Evolutionary conservation across 768 basidiomycete genomes (phyloP).

Genomic region (Saitozyma sp.): DNA sequence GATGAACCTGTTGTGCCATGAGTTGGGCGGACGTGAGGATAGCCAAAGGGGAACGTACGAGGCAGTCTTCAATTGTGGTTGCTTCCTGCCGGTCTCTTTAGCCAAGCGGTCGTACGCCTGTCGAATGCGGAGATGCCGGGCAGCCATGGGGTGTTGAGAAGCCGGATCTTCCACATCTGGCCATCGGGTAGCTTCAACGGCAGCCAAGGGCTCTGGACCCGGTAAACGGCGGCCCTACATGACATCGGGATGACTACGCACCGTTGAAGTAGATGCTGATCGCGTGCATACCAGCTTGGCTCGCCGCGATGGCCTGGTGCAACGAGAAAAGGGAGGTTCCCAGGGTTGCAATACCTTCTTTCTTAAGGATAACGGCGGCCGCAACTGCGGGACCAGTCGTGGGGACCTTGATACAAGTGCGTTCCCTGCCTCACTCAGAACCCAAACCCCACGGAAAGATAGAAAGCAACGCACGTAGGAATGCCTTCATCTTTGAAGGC

Average conservation of each 20-base stretch:
- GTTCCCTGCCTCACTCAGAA: conserved; percentile 31
- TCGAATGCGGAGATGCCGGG: conserved; percentile 27
- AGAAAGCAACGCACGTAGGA: conserved; percentile 36
- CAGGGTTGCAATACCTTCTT: conserved; percentile 59
- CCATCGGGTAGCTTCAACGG: conserved; percentile 20
- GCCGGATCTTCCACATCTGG: conserved; percentile 29
- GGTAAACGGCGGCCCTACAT: too few relatives aligned
- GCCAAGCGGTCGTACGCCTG: conserved; percentile 16
- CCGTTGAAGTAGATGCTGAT: conserved; percentile 62
- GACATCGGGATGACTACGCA: too few relatives aligned
- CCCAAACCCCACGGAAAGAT: too few relatives aligned
- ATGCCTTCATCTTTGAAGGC: conserved; percentile 30
- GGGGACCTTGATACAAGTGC: conserved; percentile 64
- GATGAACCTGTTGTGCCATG: conserved; percentile 16
- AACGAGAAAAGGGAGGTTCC: conserved; percentile 61
- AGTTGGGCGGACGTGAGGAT: neutral
- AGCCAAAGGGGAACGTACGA: conserved; percentile 19
- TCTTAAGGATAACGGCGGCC: conserved; percentile 58
- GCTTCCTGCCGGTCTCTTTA: conserved; percentile 30
- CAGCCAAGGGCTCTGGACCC: conserved; percentile 35
- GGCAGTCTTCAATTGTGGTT: conserved; percentile 33
- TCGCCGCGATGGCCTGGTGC: conserved; percentile 60
- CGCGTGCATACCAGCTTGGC: conserved; percentile 60
- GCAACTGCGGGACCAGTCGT: conserved; percentile 59
- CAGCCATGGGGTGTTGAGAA: conserved; percentile 17